Evolutionary conservation across 108 stramenopile genomes (phyloP), one percentile per base, ranked within the genome.

Genomic region (Asterionellopsis glacialis): DNA sequence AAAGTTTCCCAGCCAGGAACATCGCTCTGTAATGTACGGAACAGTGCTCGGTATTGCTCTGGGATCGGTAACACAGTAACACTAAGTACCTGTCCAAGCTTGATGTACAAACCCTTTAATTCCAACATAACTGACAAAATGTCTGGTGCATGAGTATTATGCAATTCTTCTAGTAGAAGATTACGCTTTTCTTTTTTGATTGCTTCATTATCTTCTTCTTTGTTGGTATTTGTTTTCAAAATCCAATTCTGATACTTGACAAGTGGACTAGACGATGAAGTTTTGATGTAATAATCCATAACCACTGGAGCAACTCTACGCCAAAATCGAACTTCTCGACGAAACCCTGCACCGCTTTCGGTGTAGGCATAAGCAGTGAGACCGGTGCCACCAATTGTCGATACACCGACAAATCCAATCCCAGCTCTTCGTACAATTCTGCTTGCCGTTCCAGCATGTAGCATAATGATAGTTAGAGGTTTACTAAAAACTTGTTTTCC

Each of bases 31-130:
- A 94, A 59, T 22, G 82, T 83, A 47, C 82, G 71, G 61, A 89
- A 85, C 15, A 69, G 43, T 13, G 45, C 72, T 9, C 88, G 76
- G 61, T 85, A 89, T 50, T 73, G 25, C 15, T 79, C 74, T 11
- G 88, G 88, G 23, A 89, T 70, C 26, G 88, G 88, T 0, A 96
- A 59, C 0, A 75, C 82, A 10, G 80, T 74, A 2, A 91, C 93
- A 6, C 84, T 84, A 9, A 97, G 66, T 12, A 96, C 93, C 72
- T 97, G 94, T 1, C 93, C 93, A 19, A 92, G 67, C 70, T 97
- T 97, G 69, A 95, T 84, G 65, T 94, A 97, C 40, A 96, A 83
- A 23, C 95, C 93, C 39, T 87, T 90, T 18, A 97, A 75, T 14
- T 83, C 70, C 9, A 88, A 48, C 82, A 97, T 92, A 19, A 70